A percentile compares a stretch with the other conserved stretches of the same genome.
Conservation (phyloP, 768 basidiomycete genomes). For the Chalciporus piperatus region DNA sequence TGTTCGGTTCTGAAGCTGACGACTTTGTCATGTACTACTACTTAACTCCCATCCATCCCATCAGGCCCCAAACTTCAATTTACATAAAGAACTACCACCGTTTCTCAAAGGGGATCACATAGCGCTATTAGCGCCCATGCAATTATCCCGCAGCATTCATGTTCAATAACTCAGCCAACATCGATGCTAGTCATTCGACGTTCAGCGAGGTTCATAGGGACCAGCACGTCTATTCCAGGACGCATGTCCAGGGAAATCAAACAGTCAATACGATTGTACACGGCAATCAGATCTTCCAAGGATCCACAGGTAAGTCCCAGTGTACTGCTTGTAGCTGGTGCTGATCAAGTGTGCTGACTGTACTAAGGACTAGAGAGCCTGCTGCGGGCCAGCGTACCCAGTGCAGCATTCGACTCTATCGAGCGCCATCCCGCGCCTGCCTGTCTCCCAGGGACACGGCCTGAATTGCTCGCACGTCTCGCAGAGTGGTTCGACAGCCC, state of each 20-base stretch:
- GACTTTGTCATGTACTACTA: too few species aligned
- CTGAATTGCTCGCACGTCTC: conserved; percentile 12
- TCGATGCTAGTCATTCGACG: conserved; percentile 20
- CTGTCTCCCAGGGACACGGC: conserved; percentile 20
- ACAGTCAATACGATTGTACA: conserved; percentile 16
- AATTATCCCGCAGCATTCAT: too few species aligned
- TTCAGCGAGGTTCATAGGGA: conserved; percentile 21
- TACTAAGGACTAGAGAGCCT: conserved; percentile 15
- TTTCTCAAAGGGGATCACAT: too few species aligned
- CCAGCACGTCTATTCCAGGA: conserved; percentile 10
- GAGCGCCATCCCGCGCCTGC: conserved; percentile 19
- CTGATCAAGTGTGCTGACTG: neutral
- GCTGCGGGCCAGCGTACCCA: conserved; percentile 8
- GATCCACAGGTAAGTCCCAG: conserved; percentile 6
- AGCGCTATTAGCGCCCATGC: neutral
- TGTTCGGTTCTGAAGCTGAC: too few species aligned
- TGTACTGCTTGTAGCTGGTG: neutral
- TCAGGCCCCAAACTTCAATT: too few species aligned
- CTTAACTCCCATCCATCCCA: too few species aligned
- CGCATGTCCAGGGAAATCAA: conserved; percentile 11
- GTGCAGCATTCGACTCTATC: conserved; percentile 17
- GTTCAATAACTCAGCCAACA: conserved; percentile 15
- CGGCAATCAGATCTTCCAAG: conserved; percentile 18
- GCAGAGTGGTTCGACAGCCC: conserved; percentile 14
- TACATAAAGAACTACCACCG: too few species aligned